Percentiles rank a stretch among this genome's conserved stretches.
Evolutionary conservation across 2,329 filamentous ascomycete genomes (phyloP).

Genomic region (Diaporthe sp.): DNA sequence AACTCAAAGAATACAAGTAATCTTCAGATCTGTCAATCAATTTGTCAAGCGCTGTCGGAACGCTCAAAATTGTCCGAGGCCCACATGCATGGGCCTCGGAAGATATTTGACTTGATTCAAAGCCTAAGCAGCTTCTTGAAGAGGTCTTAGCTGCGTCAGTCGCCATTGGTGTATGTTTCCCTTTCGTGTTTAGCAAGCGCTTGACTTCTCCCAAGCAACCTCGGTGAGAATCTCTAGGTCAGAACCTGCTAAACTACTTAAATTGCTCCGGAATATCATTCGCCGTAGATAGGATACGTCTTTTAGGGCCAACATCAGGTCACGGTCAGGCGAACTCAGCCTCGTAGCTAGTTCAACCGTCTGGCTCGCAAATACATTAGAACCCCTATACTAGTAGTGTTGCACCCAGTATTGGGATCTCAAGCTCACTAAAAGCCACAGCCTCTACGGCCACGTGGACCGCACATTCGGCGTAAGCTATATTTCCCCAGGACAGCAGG

Average conservation of each 20-base stretch:
- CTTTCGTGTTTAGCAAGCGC: background rate
- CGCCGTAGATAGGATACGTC: background rate
- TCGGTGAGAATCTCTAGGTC: background rate
- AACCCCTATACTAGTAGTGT: background rate
- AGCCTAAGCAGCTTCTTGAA: background rate
- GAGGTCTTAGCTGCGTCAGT: background rate
- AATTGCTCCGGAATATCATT: background rate
- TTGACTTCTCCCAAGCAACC: background rate
- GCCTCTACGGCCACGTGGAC: background rate
- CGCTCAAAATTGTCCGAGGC: constrained; percentile 1
- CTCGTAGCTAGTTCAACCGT: background rate
- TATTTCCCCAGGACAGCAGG: background rate
- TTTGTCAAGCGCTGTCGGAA: background rate
- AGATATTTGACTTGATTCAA: background rate
- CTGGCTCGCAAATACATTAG: background rate
- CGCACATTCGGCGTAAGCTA: background rate
- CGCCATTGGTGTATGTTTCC: background rate
- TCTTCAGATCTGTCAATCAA: background rate
- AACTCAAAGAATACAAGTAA: background rate
- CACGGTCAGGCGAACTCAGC: background rate
- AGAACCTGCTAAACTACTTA: background rate
- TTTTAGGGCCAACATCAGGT: background rate
- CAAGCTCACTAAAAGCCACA: background rate
- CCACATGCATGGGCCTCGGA: background rate
- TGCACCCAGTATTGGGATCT: background rate